phyloP scores from a whole-genome alignment of 225 moss, liverwort and hornwort genomes.

The Thuidium tamariscinum region DNA sequence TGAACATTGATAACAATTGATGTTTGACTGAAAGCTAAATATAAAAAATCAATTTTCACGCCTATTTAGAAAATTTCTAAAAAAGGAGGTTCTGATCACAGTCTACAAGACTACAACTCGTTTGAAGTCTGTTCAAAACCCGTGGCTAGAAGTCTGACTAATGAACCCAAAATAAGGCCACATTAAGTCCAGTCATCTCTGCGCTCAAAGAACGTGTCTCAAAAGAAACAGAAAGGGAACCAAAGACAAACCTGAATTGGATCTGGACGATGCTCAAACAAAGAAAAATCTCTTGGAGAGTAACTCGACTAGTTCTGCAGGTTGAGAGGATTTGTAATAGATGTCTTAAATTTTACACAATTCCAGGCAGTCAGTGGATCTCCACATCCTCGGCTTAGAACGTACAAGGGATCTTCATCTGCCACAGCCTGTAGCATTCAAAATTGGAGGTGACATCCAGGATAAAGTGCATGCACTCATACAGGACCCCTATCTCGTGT shows the following conservation, averaged over 20 bases:
- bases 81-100: background rate
- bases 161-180: background rate
- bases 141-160: background rate
- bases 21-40: background rate
- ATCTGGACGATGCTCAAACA: background rate
- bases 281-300: background rate
- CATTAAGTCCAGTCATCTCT: background rate
- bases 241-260: conserved; percentile 5
- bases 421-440: conserved; percentile 1
- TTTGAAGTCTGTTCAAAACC: background rate
- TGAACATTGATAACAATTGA: background rate
- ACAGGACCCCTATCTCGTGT: background rate
- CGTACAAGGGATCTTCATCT: background rate
- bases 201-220: background rate
- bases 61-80: no score
- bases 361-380: background rate
- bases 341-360: conserved; percentile 2
- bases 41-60: background rate
- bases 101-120: background rate
- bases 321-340: conserved; percentile 1
- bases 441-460: background rate
- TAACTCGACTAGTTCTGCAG: background rate
- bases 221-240: background rate
- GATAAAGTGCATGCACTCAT: background rate
- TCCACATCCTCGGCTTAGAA: background rate